Base-by-base conservation (phyloP, 2,329 filamentous ascomycete genomes). In the Talaromyces verruculosus region DNA sequence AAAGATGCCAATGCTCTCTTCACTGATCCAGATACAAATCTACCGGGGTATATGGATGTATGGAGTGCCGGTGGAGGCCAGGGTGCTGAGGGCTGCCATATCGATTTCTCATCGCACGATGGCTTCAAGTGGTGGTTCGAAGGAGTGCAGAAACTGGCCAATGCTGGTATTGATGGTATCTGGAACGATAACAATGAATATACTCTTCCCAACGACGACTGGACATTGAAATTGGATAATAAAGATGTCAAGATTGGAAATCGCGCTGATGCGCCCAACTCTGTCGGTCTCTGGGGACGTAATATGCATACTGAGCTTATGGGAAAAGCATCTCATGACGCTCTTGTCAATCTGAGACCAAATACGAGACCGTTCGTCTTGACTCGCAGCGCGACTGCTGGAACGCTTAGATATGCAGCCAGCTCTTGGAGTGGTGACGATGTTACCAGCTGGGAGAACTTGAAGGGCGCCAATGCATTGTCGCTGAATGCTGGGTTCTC, bases 151-250 rank as follows among this genome's bases (percentile, higher is more conserved):
- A 83, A 82, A 60, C 80, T 92, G 1, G 86, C 86, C 64, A 78
- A 84, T 30, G 78, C 86, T 8, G 89, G 89, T 0, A 89, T 92
- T 65, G 89, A 91, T 69, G 89, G 84, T 58, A 91, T 91, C 78
- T 92, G 90, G 89, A 92, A 92, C 69, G 89, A 92, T 73, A 92
- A 92, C 76, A 92, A 91, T 69, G 89, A 92, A 74, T 92, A 91
- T 74, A 88, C 86, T 0, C 82, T 90, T 2, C 84, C 87, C 0
- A 82, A 86, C 67, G 89, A 92, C 67, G 80, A 84, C 28, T 91
- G 89, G 89, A 77, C 86, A 65, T 84, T 87, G 61, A 84, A 85
- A 0, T 79, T 91, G 0, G 82, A 87, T 47, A 78, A 80, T 43
- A 67, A 69, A 1, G 77, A 77, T 1, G 69, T 75, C 0, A 70